Conservation (phyloP, 768 basidiomycete genomes). For the Wakefieldia striispora region DNA sequence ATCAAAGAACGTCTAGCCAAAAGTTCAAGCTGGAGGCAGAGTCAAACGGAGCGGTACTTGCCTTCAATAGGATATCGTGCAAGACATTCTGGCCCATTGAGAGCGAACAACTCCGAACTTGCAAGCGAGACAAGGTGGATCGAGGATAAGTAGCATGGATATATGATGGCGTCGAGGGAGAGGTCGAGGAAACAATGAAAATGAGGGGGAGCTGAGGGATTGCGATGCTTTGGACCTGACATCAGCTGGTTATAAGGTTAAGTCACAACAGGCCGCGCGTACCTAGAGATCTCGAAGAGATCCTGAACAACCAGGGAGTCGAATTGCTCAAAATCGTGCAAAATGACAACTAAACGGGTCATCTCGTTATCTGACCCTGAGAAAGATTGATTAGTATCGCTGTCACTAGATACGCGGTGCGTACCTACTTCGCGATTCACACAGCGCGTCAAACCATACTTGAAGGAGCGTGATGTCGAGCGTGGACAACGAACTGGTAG, state of each 20-base stretch:
- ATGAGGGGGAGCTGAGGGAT: conserved; percentile 56
- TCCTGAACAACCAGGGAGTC: conserved; percentile 64
- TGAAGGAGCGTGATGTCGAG: conserved; percentile 61
- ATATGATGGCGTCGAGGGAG: conserved; percentile 54
- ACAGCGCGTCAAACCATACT: conserved; percentile 54
- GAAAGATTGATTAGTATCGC: not conserved
- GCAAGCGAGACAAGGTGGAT: conserved; percentile 55
- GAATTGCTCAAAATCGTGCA: conserved; percentile 77
- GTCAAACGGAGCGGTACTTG: conserved; percentile 22
- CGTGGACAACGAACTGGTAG: conserved; percentile 50
- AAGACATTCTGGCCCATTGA: conserved; percentile 49
- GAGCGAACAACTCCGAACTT: conserved; percentile 49
- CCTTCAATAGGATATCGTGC: conserved; percentile 55
- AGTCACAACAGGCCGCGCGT: conserved; percentile 1
- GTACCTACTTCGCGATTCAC: conserved; percentile 38
- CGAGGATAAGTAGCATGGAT: conserved; percentile 60
- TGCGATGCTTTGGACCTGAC: conserved; percentile 40
- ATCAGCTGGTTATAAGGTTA: not conserved
- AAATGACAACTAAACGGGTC: conserved; percentile 51
- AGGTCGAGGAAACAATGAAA: conserved; percentile 61
- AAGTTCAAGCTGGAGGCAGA: not conserved
- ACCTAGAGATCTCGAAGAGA: conserved; percentile 73
- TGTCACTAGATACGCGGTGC: not conserved
- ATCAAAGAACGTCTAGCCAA: conserved; percentile 62
- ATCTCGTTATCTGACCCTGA: conserved; percentile 16